Percentiles rank a stretch among this genome's conserved stretches.
phyloP scores from a whole-genome alignment of 176 grass and related monocot genomes.

The Melocanna baccifera region DNA sequence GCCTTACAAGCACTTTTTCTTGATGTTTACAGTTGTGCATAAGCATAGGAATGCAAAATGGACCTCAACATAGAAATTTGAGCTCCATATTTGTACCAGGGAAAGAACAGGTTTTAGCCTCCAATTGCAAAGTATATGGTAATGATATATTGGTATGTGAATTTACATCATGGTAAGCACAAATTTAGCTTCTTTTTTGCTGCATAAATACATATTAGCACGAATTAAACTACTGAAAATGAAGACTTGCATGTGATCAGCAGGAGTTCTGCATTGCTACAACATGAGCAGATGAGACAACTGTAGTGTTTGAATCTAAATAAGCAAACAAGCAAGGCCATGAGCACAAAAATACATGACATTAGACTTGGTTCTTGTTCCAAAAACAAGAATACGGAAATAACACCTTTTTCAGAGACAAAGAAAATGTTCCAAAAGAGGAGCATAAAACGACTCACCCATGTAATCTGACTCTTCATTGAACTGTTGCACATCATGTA shows the following conservation, averaged over 20 bases:
- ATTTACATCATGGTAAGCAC: slow-evolving; percentile 6
- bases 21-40: neutral
- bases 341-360: neutral
- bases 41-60: neutral
- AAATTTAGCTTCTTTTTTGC: neutral
- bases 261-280: neutral
- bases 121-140: neutral
- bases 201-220: neutral
- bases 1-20: neutral
- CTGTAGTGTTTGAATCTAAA: neutral
- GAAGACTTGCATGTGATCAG: neutral
- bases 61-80: neutral
- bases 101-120: neutral
- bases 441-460: slow-evolving; percentile 40
- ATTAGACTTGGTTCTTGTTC: neutral
- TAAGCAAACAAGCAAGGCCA: neutral
- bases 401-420: neutral
- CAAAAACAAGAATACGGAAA: neutral
- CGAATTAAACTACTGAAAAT: neutral
- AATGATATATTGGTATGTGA: neutral
- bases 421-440: neutral
- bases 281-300: neutral
- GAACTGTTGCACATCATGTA: slow-evolving; percentile 41
- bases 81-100: neutral
- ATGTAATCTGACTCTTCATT: slow-evolving; percentile 73